Percentiles rank a stretch among this genome's conserved stretches.
phyloP scores from a whole-genome alignment of 768 basidiomycete species.

The Butyriboletus loyo region DNA sequence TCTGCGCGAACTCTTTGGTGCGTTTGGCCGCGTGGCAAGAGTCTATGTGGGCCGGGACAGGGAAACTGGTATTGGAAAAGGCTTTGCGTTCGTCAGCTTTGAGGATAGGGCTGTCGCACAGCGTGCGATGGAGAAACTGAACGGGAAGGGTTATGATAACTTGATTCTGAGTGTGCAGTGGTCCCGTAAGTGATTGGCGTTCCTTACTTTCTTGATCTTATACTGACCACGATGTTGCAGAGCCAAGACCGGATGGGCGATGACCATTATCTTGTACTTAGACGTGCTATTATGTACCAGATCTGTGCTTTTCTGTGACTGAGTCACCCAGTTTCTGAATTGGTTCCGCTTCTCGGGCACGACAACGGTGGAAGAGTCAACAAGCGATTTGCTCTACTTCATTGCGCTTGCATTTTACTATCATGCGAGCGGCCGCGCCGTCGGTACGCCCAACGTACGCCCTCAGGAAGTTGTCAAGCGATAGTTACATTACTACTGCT shows the following conservation, averaged over 20 bases:
- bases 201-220: background rate
- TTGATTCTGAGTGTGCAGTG: constrained; percentile 72
- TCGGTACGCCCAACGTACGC: too few species aligned
- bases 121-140: constrained; percentile 85
- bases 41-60: constrained; percentile 95
- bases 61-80: constrained; percentile 93
- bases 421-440: too few species aligned
- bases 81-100: constrained; percentile 97
- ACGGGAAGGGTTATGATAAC: constrained; percentile 92
- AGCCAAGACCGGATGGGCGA: constrained; percentile 44
- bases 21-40: constrained; percentile 80
- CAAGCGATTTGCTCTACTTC: background rate
- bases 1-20: constrained; percentile 84
- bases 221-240: constrained; percentile 22
- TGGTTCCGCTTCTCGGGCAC: background rate
- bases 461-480: background rate
- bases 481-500: too few species aligned
- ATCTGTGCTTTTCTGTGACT: constrained; percentile 1
- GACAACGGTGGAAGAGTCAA: background rate
- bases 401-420: background rate
- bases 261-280: constrained; percentile 7
- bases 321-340: background rate
- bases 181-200: constrained; percentile 48
- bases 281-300: constrained; percentile 1
- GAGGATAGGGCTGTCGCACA: constrained; percentile 79